Evolutionary conservation across 345 rosid genomes (phyloP), one percentile per base, ranked within the genome.

Genomic region (Brassica rapa): DNA sequence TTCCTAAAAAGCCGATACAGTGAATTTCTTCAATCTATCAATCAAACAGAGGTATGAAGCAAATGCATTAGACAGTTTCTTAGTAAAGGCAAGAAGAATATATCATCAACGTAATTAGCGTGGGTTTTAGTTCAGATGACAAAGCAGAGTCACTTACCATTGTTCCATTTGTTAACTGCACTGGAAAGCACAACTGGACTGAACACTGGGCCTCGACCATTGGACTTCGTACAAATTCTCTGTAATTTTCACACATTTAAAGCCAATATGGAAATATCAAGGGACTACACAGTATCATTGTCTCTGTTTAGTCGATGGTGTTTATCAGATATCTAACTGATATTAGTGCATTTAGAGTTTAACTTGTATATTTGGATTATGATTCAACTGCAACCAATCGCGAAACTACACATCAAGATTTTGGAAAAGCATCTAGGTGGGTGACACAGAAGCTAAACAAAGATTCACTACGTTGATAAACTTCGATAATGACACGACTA

Each of bases 151-250:
- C 73, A 75, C 84, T 72, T 71, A 94, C 98, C 97, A 88, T 85
- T 66, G 86, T 80, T 81, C 88, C 98, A 79, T 90, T 89, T 80
- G 86, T 89, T 83, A 94, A 84, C 83, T 86, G 76, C 70, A 91
- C 88, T 41, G 98, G 98, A 89, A 91, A 91, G 88, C 92, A 90
- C 76, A 91, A 73, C 86, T 91, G 93, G 77, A 94, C 98, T 33
- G 89, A 89, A 76, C 98, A 88, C 67, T 94, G 98, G 62, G 88
- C 98, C 87, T 94, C 94, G 8, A 90, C 93, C 97, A 94, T 94
- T 21, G 91, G 93, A 80, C 98, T 94, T 68, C 72, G 80, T 37
- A 94, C 97, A 61, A 88, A 88, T 82, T 94, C 96, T 81, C 98
- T 94, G 77, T 72, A 84, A 79, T 80, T 74, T 41, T 69, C 39